A percentile compares a stretch with the other conserved stretches of the same genome.
These are phyloP conservation scores for Albatrellus ellisii DNA, from an alignment of 768 basidiomycete species.

Conservation along the genomic window DNA sequence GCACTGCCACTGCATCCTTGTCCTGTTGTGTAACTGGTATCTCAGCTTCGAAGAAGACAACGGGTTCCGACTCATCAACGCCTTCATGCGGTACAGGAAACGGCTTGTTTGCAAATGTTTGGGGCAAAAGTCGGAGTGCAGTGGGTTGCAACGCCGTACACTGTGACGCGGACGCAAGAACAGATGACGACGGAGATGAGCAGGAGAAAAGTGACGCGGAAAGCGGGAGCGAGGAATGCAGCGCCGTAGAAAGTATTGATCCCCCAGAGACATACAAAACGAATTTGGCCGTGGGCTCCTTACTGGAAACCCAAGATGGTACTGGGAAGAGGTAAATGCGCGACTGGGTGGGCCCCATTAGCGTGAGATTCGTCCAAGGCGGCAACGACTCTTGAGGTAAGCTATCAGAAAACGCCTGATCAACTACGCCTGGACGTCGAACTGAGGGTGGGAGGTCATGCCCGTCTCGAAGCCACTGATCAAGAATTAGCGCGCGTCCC, in stretches of 20 bases:
- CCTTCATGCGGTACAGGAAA: conserved; percentile 64
- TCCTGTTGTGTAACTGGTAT: conserved; percentile 17
- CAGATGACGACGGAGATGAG: background rate
- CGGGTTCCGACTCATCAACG: conserved; percentile 61
- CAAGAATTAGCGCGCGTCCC: background rate
- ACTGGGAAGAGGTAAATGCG: conserved; percentile 42
- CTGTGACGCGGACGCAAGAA: conserved; percentile 1
- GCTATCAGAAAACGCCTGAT: too few relatives aligned
- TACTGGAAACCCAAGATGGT: conserved; percentile 6
- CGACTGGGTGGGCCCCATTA: conserved; percentile 30
- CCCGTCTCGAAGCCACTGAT: background rate
- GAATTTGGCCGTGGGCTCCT: conserved; percentile 21
- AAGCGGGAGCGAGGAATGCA: conserved; percentile 33
- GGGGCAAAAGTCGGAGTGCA: conserved; percentile 49
- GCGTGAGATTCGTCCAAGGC: conserved; percentile 24
- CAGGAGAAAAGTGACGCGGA: conserved; percentile 38
- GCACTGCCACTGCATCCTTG: conserved; percentile 44
- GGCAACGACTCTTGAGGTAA: conserved; percentile 26
- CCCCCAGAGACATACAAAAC: conserved; percentile 53
- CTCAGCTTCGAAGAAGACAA: conserved; percentile 48
- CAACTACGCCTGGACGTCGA: too few relatives aligned
- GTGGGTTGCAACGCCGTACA: conserved; percentile 23
- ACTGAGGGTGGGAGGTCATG: background rate
- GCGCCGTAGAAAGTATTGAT: conserved; percentile 33
- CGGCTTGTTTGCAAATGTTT: conserved; percentile 32